Conservation (phyloP, 2,329 filamentous ascomycete genomes). For the Colletotrichum sp. region DNA sequence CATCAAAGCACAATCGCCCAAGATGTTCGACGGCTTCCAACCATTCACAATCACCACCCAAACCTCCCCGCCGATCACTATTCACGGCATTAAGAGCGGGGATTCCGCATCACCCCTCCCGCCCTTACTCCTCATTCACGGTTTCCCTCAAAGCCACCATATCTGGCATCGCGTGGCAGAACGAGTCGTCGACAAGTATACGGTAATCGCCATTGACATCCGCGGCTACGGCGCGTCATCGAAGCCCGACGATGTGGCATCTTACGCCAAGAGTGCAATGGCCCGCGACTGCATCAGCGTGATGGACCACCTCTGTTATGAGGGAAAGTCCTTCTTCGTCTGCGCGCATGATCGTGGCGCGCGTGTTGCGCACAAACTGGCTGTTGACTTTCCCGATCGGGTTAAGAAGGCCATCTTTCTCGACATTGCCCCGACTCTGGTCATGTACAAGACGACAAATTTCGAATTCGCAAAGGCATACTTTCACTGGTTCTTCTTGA, state of each 20-base stretch:
- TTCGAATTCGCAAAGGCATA: conserved; percentile 51
- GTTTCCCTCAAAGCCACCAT: conserved; percentile 56
- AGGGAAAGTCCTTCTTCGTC: conserved; percentile 43
- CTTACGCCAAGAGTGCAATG: conserved; percentile 55
- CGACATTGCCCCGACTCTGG: conserved; percentile 60
- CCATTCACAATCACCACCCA: conserved; percentile 42
- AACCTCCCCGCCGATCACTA: conserved; percentile 41
- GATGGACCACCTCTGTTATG: conserved; percentile 47
- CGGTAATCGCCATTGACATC: conserved; percentile 50
- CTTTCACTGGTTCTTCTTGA: conserved; percentile 65
- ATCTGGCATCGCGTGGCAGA: conserved; percentile 56
- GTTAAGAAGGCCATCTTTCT: conserved; percentile 49
- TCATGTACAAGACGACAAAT: conserved; percentile 53
- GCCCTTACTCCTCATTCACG: conserved; percentile 52
- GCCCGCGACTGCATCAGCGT: conserved; percentile 49
- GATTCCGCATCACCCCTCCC: conserved; percentile 32
- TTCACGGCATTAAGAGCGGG: conserved; percentile 45
- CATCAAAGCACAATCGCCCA: background rate
- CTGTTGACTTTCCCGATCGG: conserved; percentile 47
- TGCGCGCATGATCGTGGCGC: conserved; percentile 64
- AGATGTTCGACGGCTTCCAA: conserved; percentile 44
- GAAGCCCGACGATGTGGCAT: conserved; percentile 39
- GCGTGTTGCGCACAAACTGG: conserved; percentile 58
- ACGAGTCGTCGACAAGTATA: conserved; percentile 42
- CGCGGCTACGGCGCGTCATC: conserved; percentile 57